A percentile compares a stretch with the other conserved stretches of the same genome.
Conservation (phyloP, 495 filamentous ascomycete species). For the Astrothelium subdiscretum region DNA sequence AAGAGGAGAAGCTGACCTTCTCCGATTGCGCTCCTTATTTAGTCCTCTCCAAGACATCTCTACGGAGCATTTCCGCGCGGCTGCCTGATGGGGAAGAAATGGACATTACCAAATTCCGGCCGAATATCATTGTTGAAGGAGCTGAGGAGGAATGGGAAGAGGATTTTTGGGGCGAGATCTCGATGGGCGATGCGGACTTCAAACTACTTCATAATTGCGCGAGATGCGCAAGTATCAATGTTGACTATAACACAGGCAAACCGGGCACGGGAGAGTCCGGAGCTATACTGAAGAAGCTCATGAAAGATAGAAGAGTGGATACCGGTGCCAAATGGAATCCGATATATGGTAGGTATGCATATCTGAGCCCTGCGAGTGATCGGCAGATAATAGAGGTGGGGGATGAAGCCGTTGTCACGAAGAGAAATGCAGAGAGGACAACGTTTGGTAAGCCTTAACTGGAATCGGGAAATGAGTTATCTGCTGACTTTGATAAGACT, state of each 20-base stretch:
- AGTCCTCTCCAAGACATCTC: constrained; percentile 57
- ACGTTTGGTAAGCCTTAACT: constrained; percentile 44
- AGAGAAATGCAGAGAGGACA: constrained; percentile 45
- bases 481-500: constrained; percentile 3
- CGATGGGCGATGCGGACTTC: constrained; percentile 36
- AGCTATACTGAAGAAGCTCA: constrained; percentile 60
- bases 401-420: constrained; percentile 54
- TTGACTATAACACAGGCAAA: constrained; percentile 68
- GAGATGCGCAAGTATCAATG: constrained; percentile 69
- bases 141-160: constrained; percentile 57
- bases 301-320: constrained; percentile 70
- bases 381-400: constrained; percentile 45
- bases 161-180: constrained; percentile 71
- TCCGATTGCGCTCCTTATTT: constrained; percentile 71
- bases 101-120: constrained; percentile 71
- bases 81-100: constrained; percentile 42
- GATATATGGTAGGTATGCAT: constrained; percentile 76
- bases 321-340: constrained; percentile 60
- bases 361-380: constrained; percentile 35
- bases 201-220: constrained; percentile 66
- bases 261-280: constrained; percentile 53
- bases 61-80: constrained; percentile 51
- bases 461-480: neutral
- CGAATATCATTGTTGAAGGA: constrained; percentile 68
- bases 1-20: constrained; percentile 47